Percentiles rank a stretch among this genome's conserved stretches.
phyloP scores from a whole-genome alignment of 805 yeast genomes.

The Tetrapisispora fleetii region DNA sequence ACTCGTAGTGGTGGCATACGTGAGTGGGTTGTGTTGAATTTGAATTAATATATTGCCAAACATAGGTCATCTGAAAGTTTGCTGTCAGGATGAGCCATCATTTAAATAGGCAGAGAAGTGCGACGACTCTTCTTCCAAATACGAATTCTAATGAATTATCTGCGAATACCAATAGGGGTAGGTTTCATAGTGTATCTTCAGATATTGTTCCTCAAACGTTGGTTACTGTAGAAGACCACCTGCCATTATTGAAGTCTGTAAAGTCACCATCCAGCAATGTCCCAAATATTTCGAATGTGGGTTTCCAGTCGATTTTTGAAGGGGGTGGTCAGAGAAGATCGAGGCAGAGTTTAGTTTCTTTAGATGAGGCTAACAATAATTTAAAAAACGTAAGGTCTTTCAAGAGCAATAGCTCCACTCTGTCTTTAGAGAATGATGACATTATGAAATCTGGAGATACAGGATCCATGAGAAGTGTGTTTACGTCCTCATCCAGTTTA shows the following conservation, averaged over 20 bases:
- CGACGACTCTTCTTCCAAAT: slow-evolving; percentile 5
- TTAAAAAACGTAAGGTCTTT: background rate
- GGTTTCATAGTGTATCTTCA: slow-evolving; percentile 23
- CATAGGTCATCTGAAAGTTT: background rate
- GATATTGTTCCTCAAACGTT: slow-evolving; percentile 25
- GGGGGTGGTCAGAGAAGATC: slow-evolving; percentile 15
- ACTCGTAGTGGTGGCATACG: background rate
- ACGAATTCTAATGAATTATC: background rate
- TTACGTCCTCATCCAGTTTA: slow-evolving; percentile 6
- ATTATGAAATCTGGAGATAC: slow-evolving; percentile 1
- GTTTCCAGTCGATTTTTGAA: slow-evolving; percentile 23
- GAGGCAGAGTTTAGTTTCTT: slow-evolving; percentile 10
- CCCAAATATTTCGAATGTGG: slow-evolving; percentile 21
- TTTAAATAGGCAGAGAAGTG: slow-evolving; percentile 10
- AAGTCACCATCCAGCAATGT: slow-evolving; percentile 9
- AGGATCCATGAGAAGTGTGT: slow-evolving; percentile 5
- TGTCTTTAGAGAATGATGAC: background rate
- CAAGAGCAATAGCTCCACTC: background rate
- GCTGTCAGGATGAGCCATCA: slow-evolving; percentile 3
- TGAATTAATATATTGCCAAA: too few relatives aligned
- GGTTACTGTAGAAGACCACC: slow-evolving; percentile 13
- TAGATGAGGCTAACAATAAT: background rate
- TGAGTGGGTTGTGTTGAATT: too few relatives aligned
- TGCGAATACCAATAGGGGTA: background rate
- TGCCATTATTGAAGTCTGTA: background rate